Conservation (phyloP, 805 yeast genomes). For the Saturnispora saitoi region DNA sequence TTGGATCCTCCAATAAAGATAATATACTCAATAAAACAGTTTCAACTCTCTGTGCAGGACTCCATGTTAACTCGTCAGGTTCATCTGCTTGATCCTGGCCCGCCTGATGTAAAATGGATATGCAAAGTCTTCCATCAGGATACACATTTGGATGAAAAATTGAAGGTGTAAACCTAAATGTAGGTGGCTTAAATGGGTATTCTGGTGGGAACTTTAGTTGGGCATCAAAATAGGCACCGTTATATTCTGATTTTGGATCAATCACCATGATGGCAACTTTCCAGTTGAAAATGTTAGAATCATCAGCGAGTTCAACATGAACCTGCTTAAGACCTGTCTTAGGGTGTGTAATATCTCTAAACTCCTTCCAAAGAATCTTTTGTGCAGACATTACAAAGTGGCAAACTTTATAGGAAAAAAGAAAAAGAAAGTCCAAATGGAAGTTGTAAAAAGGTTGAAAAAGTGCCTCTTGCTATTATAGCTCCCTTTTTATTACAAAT, state of each 20-base stretch:
- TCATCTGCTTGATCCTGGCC: slow-evolving; percentile 86
- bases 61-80: slow-evolving; percentile 92
- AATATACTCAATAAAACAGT: slow-evolving; percentile 86
- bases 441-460: not conserved
- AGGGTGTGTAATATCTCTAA: slow-evolving; percentile 87
- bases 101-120: slow-evolving; percentile 83
- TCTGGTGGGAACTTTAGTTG: slow-evolving; percentile 88
- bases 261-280: slow-evolving; percentile 88
- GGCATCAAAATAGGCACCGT: slow-evolving; percentile 92
- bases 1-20: slow-evolving; percentile 89
- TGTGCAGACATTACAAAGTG: slow-evolving; percentile 39
- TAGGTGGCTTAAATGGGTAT: slow-evolving; percentile 90
- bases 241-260: slow-evolving; percentile 81
- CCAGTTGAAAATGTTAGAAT: slow-evolving; percentile 58
- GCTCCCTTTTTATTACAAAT: too few species aligned
- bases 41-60: slow-evolving; percentile 90
- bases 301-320: slow-evolving; percentile 35
- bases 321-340: slow-evolving; percentile 47
- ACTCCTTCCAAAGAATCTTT: slow-evolving; percentile 78
- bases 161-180: slow-evolving; percentile 88
- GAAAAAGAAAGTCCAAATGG: not conserved
- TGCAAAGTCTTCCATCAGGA: slow-evolving; percentile 88
- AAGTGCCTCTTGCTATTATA: not conserved
- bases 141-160: slow-evolving; percentile 95
- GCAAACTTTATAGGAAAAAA: not conserved